Percentiles rank a stretch among this genome's conserved stretches.
Conservation (phyloP, 257 asterid genomes). For the Solanum sparsipilum region DNA sequence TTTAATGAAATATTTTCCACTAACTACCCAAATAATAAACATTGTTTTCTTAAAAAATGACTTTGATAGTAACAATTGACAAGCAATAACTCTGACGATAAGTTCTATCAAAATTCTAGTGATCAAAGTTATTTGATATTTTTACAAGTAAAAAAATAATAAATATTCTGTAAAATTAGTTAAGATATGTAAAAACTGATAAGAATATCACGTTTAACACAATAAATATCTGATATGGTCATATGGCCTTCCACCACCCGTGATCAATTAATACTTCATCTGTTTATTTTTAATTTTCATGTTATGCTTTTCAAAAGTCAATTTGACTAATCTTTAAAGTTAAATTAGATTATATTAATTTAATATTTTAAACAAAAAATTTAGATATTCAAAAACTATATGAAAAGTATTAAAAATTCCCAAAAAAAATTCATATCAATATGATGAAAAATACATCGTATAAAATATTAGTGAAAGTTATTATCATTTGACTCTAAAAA, state of each 20-base stretch:
- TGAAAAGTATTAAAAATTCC: too few species aligned
- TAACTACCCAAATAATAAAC: not conserved
- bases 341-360: too few species aligned
- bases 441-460: too few species aligned
- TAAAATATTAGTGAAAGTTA: too few species aligned
- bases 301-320: too few species aligned
- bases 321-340: too few species aligned
- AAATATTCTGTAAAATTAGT: not conserved
- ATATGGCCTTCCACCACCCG: not conserved
- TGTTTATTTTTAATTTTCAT: too few species aligned
- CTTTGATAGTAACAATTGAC: not conserved
- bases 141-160: not conserved
- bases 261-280: not conserved
- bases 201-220: not conserved
- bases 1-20: not conserved
- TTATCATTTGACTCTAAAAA: too few species aligned
- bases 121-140: not conserved
- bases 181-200: fast-evolving
- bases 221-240: not conserved
- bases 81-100: not conserved
- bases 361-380: too few species aligned
- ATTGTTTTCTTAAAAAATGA: not conserved
- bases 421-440: too few species aligned
- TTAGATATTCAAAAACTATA: too few species aligned
- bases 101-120: not conserved